Base-by-base conservation (phyloP, 192 early-diverging fungal species). In the Coemansia sp. region DNA sequence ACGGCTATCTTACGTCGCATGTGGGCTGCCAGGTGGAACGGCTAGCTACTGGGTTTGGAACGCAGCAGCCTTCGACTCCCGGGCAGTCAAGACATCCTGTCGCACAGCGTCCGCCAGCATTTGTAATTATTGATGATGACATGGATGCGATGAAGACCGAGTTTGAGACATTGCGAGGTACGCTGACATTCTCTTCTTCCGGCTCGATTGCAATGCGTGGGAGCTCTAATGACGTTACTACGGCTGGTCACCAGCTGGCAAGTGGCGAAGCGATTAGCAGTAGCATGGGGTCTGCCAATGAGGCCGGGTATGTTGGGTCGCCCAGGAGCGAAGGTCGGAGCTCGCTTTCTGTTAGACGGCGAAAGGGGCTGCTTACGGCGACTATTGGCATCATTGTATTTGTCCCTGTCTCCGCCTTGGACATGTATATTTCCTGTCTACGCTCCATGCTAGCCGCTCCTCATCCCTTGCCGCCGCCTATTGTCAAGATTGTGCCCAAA, bases 111-210 rank as follows among this genome's bases (percentile, higher is more conserved):
- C 74, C 79, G 13, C 79, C 79, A 4, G 74, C 79, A 7, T 81
- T 64, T 55, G 66, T 81, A 9, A 45, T 81, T 5, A 73, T 76
- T 32, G 70, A 76, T 22, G 70, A 70, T 45, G 61, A 68, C 25
- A 53, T 70, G 10, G 74, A 76, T 3, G 19, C 63, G 22, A 39
- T 81, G 48, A 67, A 64, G 13, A 57, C 74, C 0, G 79, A 81
- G 57, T 81, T 81, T 63, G 74, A 81, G 74, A 51, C 48, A 13
- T 49, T 81, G 51, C 74, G 79, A 13, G 79, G 79, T 13, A 81
- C 71, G n/a, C 60, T 81, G 71, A 73, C 74, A 8, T 81, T 81
- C 55, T 63, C 74, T 14, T 41, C 57, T 5, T 59, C 57, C 13
- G 39, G 57, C 14, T 59, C 57, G 39, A 59, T 59, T 16, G 8